Evolutionary conservation across 2,329 filamentous ascomycete species (phyloP).

Genomic region (Diaporthe batatas): DNA sequence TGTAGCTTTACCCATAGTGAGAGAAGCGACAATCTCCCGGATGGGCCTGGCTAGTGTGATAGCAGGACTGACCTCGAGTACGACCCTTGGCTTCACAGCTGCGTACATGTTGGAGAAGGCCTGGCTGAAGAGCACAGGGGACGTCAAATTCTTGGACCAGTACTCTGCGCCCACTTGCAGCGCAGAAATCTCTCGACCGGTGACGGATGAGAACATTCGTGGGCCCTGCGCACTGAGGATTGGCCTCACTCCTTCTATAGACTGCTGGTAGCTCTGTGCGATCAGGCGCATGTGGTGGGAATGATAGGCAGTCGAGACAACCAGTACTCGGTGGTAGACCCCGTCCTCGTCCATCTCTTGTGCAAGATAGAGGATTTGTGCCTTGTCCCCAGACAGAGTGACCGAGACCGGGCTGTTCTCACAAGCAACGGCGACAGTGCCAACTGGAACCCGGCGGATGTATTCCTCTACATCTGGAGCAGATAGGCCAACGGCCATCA

Average conservation of each 20-base stretch:
- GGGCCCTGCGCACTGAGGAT: not conserved
- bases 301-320: conserved; percentile 59
- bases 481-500: conserved; percentile 58
- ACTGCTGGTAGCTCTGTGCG: conserved; percentile 52
- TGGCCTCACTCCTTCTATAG: conserved; percentile 46
- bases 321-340: conserved; percentile 54
- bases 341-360: conserved; percentile 49
- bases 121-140: conserved; percentile 58
- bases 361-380: conserved; percentile 50
- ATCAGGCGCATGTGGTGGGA: conserved; percentile 59
- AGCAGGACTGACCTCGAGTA: conserved; percentile 59
- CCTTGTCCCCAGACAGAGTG: conserved; percentile 58
- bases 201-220: conserved; percentile 59
- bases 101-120: conserved; percentile 54
- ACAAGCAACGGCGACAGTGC: conserved; percentile 55
- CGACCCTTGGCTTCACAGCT: conserved; percentile 49
- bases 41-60: conserved; percentile 54
- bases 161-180: conserved; percentile 53
- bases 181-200: conserved; percentile 40
- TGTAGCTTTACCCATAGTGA: conserved; percentile 12
- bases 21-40: conserved; percentile 48
- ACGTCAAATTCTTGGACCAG: conserved; percentile 62
- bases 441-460: conserved; percentile 43
- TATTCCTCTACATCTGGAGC: conserved; percentile 47
- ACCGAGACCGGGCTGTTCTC: conserved; percentile 59